phyloP scores from a whole-genome alignment of 2,329 filamentous ascomycete genomes.

The Hypoxylon sp. region DNA sequence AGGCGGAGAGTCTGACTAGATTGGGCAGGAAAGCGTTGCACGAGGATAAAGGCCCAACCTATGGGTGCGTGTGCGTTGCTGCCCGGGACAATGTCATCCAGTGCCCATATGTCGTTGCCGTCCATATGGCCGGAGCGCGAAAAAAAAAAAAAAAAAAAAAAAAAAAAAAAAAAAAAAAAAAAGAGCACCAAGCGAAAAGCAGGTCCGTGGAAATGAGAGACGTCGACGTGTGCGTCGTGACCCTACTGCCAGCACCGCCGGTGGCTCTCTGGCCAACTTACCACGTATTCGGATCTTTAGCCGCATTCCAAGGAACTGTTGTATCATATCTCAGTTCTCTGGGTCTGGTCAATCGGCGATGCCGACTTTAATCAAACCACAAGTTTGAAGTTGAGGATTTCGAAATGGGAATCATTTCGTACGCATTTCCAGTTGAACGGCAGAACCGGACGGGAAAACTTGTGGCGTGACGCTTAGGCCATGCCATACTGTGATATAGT shows the following conservation, averaged over 20 bases:
- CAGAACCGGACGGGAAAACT: constrained; percentile 3
- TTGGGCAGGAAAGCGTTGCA: constrained; percentile 44
- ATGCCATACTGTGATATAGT: no score
- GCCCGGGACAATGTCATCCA: constrained; percentile 34
- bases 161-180: no score
- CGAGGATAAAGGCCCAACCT: constrained; percentile 38
- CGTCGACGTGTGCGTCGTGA: constrained; percentile 28
- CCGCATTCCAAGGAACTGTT: constrained; percentile 8
- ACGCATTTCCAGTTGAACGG: no score
- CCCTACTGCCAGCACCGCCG: constrained; percentile 12
- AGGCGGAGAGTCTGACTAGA: constrained; percentile 40
- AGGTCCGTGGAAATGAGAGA: constrained; percentile 7
- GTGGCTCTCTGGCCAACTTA: constrained; percentile 26
- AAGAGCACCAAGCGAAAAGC: constrained; percentile 21
- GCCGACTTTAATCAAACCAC: constrained; percentile 11
- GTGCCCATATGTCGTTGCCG: constrained; percentile 15
- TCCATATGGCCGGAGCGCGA: constrained; percentile 18
- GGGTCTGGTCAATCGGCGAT: no score
- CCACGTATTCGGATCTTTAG: constrained; percentile 30
- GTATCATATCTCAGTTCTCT: constrained; percentile 4
- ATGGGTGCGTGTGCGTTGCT: constrained; percentile 33
- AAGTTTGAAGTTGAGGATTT: constrained; percentile 4
- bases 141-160: no score
- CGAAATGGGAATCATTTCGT: neutral
- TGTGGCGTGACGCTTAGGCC: constrained; percentile 21